Evolutionary conservation across 139 green algal genomes (phyloP).

Genomic region (Zygnema circumcarinatum): DNA sequence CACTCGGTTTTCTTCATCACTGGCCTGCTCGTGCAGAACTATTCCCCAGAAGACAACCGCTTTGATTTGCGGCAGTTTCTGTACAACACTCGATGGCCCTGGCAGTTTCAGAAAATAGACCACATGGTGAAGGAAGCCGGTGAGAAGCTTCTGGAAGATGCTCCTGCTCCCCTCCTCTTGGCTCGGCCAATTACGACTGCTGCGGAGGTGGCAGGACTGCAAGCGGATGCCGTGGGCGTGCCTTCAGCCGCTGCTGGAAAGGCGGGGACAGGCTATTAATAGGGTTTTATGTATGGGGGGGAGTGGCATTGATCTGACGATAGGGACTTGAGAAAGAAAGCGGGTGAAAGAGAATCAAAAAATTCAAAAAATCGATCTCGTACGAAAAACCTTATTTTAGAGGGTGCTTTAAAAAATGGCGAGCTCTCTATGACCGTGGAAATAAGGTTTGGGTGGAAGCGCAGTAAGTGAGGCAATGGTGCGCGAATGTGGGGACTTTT

Average conservation of each 20-base stretch:
- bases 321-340: neutral
- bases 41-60: slow-evolving; percentile 95
- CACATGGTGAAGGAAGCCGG: slow-evolving; percentile 57
- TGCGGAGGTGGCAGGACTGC: neutral
- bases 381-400: neutral
- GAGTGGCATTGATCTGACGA: too few species aligned
- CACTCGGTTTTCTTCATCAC: too few species aligned
- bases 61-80: slow-evolving; percentile 94
- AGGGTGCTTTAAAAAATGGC: too few species aligned
- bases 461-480: too few species aligned
- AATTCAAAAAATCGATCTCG: neutral
- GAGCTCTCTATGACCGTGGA: too few species aligned
- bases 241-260: slow-evolving; percentile 10
- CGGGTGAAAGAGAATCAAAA: neutral
- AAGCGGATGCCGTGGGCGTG: neutral
- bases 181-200: neutral
- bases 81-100: slow-evolving; percentile 84
- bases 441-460: too few species aligned
- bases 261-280: neutral
- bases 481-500: too few species aligned
- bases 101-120: slow-evolving; percentile 89
- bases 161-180: neutral
- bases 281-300: too few species aligned
- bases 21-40: too few species aligned
- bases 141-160: neutral